phyloP scores from a whole-genome alignment of 2,329 filamentous ascomycete species.

The Penicillium sp. region DNA sequence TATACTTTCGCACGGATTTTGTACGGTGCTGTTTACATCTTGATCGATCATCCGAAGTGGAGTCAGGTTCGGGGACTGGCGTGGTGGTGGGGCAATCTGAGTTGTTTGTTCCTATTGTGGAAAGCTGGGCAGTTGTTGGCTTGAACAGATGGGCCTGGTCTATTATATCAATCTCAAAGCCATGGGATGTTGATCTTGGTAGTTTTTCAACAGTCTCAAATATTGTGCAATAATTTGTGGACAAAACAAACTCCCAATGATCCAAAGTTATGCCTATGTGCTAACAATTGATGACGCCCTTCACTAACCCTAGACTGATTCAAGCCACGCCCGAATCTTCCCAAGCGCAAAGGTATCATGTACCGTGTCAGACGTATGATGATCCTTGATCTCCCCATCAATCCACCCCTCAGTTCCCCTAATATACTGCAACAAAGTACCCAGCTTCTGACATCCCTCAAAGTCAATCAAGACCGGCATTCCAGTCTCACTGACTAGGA shows the following conservation, averaged over 20 bases:
- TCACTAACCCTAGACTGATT: not conserved
- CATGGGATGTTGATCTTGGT: no score
- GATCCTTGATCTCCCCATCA: constrained; percentile 1
- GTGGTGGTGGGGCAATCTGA: constrained; percentile 49
- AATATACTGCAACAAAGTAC: constrained; percentile 49
- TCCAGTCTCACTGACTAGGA: constrained; percentile 23
- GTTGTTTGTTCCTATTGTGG: constrained; percentile 43
- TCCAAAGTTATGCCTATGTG: not conserved
- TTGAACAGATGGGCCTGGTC: not conserved
- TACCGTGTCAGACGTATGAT: not conserved
- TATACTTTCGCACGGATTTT: constrained; percentile 47
- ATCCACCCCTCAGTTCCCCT: constrained; percentile 10
- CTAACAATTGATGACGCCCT: not conserved
- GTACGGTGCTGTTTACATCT: constrained; percentile 46
- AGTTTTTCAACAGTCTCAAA: no score
- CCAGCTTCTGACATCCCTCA: constrained; percentile 21
- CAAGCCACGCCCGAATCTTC: not conserved
- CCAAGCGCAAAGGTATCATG: constrained; percentile 6
- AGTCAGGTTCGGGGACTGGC: constrained; percentile 39
- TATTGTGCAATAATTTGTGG: no score
- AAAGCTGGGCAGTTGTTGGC: constrained; percentile 18
- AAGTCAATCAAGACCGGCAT: constrained; percentile 30
- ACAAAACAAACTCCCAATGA: no score
- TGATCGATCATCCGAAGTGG: constrained; percentile 37
- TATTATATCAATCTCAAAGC: no score